Evolutionary conservation across 2,329 filamentous ascomycete genomes (phyloP).

Genomic region (Diaporthe sp.): DNA sequence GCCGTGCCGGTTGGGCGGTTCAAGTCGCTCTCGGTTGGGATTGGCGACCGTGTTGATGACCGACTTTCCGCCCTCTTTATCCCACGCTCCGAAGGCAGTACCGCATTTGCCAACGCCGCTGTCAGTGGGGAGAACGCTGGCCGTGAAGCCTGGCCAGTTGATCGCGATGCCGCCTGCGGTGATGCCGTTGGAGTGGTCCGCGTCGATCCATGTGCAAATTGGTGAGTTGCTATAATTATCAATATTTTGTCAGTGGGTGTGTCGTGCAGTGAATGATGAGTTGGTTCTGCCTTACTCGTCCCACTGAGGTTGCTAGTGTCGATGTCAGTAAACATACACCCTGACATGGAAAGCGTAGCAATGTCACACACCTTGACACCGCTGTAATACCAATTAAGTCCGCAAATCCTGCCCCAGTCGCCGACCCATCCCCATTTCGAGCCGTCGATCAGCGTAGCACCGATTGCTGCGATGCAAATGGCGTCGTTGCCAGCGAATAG

Average conservation of each 20-base stretch:
- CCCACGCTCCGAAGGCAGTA: not conserved
- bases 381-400: not conserved
- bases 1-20: not conserved
- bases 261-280: accelerated
- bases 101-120: not conserved
- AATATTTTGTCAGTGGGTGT: not conserved
- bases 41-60: not conserved
- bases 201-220: not conserved
- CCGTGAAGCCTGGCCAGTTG: not conserved
- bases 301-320: not conserved
- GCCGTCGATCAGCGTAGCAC: not conserved
- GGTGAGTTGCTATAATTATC: not conserved
- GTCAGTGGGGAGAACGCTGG: not conserved
- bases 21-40: not conserved
- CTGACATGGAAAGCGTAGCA: not conserved
- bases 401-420: conserved; percentile 1
- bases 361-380: not conserved
- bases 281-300: not conserved
- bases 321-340: not conserved
- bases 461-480: conserved; percentile 5
- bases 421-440: not conserved
- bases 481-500: not conserved
- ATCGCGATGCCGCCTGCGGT: not conserved
- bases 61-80: not conserved
- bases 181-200: not conserved